These are phyloP conservation scores for Melampsora medusae DNA, from an alignment of 1,284 basidiomycete genomes.

Conservation along the genomic window DNA sequence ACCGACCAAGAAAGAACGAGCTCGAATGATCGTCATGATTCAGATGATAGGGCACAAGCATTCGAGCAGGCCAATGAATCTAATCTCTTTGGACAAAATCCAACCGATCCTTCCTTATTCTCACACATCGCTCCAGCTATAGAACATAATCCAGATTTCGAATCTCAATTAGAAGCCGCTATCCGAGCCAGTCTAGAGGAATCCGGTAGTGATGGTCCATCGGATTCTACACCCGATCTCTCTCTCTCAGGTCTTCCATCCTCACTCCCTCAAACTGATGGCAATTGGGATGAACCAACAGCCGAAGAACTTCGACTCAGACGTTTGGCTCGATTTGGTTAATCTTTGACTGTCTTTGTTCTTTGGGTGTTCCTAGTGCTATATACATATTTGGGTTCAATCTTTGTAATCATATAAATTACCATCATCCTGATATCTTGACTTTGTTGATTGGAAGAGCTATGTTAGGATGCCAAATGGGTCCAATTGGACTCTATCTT, in stretches of 20 bases:
- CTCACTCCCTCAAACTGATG: background rate
- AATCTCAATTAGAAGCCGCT: constrained; percentile 20
- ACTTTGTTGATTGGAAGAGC: too few species aligned
- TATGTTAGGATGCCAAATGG: too few species aligned
- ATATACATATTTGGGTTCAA: too few species aligned
- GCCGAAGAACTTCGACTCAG: constrained; percentile 30
- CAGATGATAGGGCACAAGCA: too few species aligned
- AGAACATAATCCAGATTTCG: background rate
- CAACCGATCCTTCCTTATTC: background rate
- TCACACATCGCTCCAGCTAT: background rate
- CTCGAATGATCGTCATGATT: too few species aligned
- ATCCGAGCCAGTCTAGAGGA: constrained; percentile 29
- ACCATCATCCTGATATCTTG: too few species aligned
- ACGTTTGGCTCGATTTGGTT: constrained; percentile 29
- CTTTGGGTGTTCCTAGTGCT: too few species aligned
- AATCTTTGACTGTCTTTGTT: too few species aligned
- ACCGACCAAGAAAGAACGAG: background rate
- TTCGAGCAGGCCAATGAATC: background rate
- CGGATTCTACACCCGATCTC: background rate
- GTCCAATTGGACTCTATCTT: too few species aligned
- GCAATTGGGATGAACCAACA: constrained; percentile 32
- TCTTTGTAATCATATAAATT: too few species aligned
- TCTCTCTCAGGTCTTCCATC: background rate
- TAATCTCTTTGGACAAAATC: background rate
- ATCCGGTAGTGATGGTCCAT: background rate